These are phyloP conservation scores for Infundibulicybe gibba DNA, from an alignment of 768 basidiomycete species.

Conservation along the genomic window DNA sequence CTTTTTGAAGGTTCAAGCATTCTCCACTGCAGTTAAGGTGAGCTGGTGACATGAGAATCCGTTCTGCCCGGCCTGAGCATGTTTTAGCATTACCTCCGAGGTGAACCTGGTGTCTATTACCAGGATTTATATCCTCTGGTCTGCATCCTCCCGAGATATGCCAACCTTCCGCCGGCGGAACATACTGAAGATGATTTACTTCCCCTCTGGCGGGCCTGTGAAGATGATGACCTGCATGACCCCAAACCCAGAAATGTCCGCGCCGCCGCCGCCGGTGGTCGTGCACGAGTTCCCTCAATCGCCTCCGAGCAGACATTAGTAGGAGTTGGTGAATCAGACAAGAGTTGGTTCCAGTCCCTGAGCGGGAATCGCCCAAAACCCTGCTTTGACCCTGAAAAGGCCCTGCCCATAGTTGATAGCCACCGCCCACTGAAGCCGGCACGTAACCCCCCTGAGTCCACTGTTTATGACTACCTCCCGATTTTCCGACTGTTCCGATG, in stretches of 20 bases:
- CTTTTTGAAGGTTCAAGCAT: constrained; percentile 54
- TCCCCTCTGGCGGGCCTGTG: constrained; percentile 52
- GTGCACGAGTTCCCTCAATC: constrained; percentile 8
- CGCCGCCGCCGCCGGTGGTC: constrained; percentile 6
- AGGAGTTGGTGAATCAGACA: constrained; percentile 16
- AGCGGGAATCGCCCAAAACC: constrained; percentile 5
- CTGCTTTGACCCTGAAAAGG: constrained; percentile 32
- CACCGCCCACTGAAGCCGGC: constrained; percentile 48
- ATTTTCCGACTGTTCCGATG: constrained; percentile 50
- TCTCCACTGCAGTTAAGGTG: constrained; percentile 65
- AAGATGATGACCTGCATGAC: constrained; percentile 19
- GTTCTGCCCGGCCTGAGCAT: not conserved
- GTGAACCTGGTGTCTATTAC: constrained; percentile 69
- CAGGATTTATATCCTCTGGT: constrained; percentile 70
- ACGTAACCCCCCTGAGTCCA: constrained; percentile 51
- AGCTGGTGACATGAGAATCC: not conserved
- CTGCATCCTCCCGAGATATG: constrained; percentile 62
- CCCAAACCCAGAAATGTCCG: constrained; percentile 5
- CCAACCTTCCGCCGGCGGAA: constrained; percentile 19
- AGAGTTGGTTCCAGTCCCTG: constrained; percentile 14
- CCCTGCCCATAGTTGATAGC: constrained; percentile 21
- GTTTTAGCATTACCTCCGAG: constrained; percentile 60
- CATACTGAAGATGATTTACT: constrained; percentile 40
- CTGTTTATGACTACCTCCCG: constrained; percentile 52
- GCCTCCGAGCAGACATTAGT: constrained; percentile 6